phyloP scores from a whole-genome alignment of 805 yeast genomes.

The Lipomyces sp. region DNA sequence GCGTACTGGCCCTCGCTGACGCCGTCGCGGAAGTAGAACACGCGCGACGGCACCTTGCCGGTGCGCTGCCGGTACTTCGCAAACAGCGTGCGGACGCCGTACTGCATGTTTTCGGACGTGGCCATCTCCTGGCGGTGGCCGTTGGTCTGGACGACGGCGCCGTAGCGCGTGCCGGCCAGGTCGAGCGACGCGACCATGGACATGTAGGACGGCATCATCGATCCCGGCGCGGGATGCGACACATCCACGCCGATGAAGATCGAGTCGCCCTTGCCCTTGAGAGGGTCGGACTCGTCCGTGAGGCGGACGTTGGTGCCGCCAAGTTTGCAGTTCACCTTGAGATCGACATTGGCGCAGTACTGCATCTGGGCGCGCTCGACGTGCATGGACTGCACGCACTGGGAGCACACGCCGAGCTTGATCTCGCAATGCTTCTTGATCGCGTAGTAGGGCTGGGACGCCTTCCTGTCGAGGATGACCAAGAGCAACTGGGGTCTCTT shows the following conservation, averaged over 20 bases:
- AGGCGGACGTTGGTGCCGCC: constrained; percentile 37
- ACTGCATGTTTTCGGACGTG: constrained; percentile 7
- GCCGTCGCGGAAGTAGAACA: constrained; percentile 39
- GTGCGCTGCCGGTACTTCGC: constrained; percentile 23
- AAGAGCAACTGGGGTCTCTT: constrained; percentile 32
- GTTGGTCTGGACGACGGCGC: constrained; percentile 16
- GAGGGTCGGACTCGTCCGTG: constrained; percentile 26
- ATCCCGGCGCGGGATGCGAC: constrained; percentile 34
- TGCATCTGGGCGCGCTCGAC: constrained; percentile 34
- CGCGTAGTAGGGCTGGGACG: constrained; percentile 33
- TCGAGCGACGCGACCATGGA: constrained; percentile 20
- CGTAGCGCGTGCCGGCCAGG: constrained; percentile 16
- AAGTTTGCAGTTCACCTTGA: constrained; percentile 37
- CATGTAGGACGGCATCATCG: constrained; percentile 17
- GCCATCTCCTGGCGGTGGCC: constrained; percentile 15
- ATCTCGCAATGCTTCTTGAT: constrained; percentile 36
- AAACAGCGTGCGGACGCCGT: constrained; percentile 6
- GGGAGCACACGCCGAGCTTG: constrained; percentile 35
- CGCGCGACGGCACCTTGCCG: constrained; percentile 32
- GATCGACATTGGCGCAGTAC: constrained; percentile 38
- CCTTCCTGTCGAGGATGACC: constrained; percentile 31
- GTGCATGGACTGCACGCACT: constrained; percentile 35
- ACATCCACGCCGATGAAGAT: constrained; percentile 36
- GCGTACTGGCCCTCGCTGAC: constrained; percentile 39
- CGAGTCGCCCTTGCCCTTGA: constrained; percentile 31